These are phyloP conservation scores for Pulveroboletus sp. DNA, from an alignment of 768 basidiomycete species.

Conservation along the genomic window DNA sequence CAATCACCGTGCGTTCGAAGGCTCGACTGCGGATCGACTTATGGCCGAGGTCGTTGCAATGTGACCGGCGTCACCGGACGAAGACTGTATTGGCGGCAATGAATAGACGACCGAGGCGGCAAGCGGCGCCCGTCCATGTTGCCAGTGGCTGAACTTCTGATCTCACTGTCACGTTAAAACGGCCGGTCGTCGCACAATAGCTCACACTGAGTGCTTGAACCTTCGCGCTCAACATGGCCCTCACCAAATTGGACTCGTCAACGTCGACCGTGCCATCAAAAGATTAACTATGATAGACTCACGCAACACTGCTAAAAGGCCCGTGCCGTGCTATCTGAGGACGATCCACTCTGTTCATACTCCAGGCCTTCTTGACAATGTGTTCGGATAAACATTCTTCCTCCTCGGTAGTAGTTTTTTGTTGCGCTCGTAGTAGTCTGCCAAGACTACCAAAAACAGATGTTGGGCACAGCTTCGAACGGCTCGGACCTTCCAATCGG, in stretches of 20 bases:
- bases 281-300: no score
- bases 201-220: constrained; percentile 6
- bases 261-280: no score
- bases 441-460: background rate
- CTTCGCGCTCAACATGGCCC: background rate
- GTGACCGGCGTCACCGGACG: constrained; percentile 3
- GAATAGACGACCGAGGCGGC: background rate
- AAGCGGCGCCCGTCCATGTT: no score
- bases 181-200: constrained; percentile 2
- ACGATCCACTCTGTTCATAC: background rate
- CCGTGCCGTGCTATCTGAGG: background rate
- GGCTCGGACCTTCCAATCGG: no score
- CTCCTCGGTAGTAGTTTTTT: no score
- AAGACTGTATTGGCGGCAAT: constrained; percentile 2
- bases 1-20: background rate
- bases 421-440: no score
- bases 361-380: background rate
- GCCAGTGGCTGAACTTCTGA: constrained; percentile 5
- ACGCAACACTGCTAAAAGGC: background rate
- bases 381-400: background rate
- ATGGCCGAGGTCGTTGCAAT: no score
- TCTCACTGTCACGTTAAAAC: constrained; percentile 11
- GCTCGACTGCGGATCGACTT: background rate
- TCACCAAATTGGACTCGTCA: background rate
- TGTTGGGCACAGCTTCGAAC: no score